phyloP scores from a whole-genome alignment of 1,284 basidiomycete genomes.

The Hortiboletus rubellus region DNA sequence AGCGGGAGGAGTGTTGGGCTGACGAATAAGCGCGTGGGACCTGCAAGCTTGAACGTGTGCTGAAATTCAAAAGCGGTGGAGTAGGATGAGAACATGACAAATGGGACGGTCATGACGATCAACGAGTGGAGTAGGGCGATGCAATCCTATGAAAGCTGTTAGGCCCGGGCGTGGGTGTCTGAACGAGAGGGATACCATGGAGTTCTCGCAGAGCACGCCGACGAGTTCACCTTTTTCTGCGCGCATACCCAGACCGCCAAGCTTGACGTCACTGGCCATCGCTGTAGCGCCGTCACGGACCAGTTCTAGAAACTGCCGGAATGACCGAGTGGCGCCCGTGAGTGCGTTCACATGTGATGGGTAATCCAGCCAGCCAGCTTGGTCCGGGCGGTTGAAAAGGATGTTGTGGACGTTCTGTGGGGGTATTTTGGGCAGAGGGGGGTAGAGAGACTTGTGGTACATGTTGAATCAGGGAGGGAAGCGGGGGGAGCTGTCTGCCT shows the following conservation, averaged over 20 bases:
- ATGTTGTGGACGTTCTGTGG: conserved; percentile 58
- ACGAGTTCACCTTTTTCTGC: conserved; percentile 53
- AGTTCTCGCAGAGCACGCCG: conserved; percentile 69
- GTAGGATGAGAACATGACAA: conserved; percentile 62
- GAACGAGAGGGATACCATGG: conserved; percentile 45
- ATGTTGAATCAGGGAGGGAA: conserved; percentile 20
- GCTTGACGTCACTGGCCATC: conserved; percentile 43
- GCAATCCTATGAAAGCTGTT: conserved; percentile 54
- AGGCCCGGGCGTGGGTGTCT: not conserved
- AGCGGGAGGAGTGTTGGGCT: conserved; percentile 51
- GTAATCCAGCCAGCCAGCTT: conserved; percentile 53
- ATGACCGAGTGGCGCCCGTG: conserved; percentile 49
- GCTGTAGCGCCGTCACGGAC: conserved; percentile 59
- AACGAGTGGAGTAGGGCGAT: conserved; percentile 57
- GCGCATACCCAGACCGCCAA: conserved; percentile 59
- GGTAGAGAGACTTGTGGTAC: conserved; percentile 43
- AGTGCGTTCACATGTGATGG: conserved; percentile 57
- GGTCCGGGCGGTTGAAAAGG: conserved; percentile 55
- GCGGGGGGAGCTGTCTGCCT: not conserved
- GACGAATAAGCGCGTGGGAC: conserved; percentile 61
- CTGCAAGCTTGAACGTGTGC: conserved; percentile 53
- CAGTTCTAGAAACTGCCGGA: conserved; percentile 49
- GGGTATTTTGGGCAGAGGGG: conserved; percentile 38
- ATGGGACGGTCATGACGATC: conserved; percentile 57
- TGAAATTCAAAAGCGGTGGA: conserved; percentile 67